Evolutionary conservation across 345 rosid species (phyloP).

Genomic region (Hibiscus syriacus): DNA sequence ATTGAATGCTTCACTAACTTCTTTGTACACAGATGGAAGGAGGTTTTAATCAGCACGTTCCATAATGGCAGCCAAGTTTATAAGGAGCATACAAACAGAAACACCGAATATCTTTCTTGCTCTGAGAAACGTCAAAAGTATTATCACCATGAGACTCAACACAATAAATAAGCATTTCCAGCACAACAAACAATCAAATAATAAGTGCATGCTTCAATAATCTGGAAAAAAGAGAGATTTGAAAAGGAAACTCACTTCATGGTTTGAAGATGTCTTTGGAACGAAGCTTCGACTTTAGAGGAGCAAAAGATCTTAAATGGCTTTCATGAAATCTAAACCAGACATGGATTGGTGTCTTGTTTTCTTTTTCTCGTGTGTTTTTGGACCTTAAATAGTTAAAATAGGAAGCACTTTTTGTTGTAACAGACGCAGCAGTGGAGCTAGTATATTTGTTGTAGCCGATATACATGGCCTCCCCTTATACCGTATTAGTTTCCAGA

Average conservation of each 20-base stretch:
- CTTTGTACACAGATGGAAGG: slow-evolving; percentile 89
- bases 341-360: too few relatives aligned
- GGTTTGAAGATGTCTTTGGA: slow-evolving; percentile 31
- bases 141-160: slow-evolving; percentile 11
- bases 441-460: too few relatives aligned
- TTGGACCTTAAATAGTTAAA: too few relatives aligned
- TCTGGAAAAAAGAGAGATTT: not conserved
- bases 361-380: too few relatives aligned
- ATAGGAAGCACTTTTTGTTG: too few relatives aligned
- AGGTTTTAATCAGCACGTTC: slow-evolving; percentile 95
- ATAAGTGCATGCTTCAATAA: not conserved
- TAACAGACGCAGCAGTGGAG: too few relatives aligned
- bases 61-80: slow-evolving; percentile 93
- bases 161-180: slow-evolving; percentile 5
- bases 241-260: slow-evolving; percentile 42
- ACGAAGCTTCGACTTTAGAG: slow-evolving; percentile 30
- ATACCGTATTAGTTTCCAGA: too few relatives aligned
- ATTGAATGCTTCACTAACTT: slow-evolving; percentile 92
- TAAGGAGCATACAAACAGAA: slow-evolving; percentile 73
- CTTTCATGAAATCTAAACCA: too few relatives aligned
- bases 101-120: slow-evolving; percentile 67
- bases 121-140: slow-evolving; percentile 38
- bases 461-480: too few relatives aligned
- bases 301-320: slow-evolving; percentile 21
- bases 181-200: not conserved